Evolutionary conservation across 768 basidiomycete species (phyloP).

Genomic region (Leccinum boreale): DNA sequence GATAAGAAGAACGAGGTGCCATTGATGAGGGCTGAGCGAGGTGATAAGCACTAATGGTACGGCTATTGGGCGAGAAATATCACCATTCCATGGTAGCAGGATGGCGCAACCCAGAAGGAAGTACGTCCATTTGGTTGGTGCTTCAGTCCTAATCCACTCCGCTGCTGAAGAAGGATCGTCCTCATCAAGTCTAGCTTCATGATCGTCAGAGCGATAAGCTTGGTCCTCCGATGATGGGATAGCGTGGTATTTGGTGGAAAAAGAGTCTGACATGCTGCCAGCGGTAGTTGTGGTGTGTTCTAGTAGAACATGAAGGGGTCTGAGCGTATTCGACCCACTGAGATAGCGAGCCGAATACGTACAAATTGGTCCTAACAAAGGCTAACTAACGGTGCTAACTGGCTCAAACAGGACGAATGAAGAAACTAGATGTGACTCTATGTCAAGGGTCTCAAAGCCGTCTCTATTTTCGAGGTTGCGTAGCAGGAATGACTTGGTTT

Average conservation of each 20-base stretch:
- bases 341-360: neutral
- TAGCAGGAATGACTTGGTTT: slow-evolving; percentile 57
- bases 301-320: neutral
- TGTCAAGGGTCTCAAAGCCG: neutral
- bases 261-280: slow-evolving; percentile 9
- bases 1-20: slow-evolving; percentile 80
- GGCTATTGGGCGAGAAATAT: slow-evolving; percentile 15
- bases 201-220: neutral
- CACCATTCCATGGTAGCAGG: slow-evolving; percentile 90
- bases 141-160: slow-evolving; percentile 31
- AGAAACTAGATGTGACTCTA: neutral
- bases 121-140: slow-evolving; percentile 57
- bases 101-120: slow-evolving; percentile 77
- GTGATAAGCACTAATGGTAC: slow-evolving; percentile 1
- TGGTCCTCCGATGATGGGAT: slow-evolving; percentile 22
- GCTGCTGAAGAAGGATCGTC: slow-evolving; percentile 21
- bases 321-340: neutral
- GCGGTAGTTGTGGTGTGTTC: neutral
- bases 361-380: neutral
- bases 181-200: neutral
- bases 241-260: slow-evolving; percentile 11
- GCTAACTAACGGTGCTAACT: neutral
- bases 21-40: slow-evolving; percentile 72
- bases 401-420: neutral
- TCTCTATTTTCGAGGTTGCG: slow-evolving; percentile 9